phyloP scores from a whole-genome alignment of 2,329 filamentous ascomycete genomes.

The Celoporthe dispersa region DNA sequence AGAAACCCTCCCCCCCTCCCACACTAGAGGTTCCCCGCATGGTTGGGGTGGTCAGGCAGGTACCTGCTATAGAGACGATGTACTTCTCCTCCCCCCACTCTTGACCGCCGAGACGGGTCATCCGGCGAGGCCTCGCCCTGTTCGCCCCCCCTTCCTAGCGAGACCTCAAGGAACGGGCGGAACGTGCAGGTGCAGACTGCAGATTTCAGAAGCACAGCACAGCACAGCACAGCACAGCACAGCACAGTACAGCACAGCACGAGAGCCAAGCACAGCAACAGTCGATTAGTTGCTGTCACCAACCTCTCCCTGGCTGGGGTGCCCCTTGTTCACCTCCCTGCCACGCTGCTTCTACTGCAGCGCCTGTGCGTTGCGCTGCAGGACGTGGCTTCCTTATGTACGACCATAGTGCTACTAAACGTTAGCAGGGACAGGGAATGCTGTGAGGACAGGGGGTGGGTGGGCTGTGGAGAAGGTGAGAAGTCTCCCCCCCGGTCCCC shows the following conservation, averaged over 20 bases:
- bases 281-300: too few species aligned
- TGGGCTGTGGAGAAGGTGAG: constrained; percentile 15
- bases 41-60: background rate
- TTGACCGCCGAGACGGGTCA: constrained; percentile 29
- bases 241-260: too few species aligned
- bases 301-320: background rate
- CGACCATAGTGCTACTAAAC: background rate
- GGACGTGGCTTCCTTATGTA: constrained; percentile 13
- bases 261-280: background rate
- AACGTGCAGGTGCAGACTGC: constrained; percentile 2
- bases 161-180: constrained; percentile 9
- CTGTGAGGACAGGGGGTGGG: background rate
- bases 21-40: constrained; percentile 4
- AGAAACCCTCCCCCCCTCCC: background rate
- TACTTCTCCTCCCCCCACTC: constrained; percentile 28
- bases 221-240: background rate
- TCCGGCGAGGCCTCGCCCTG: constrained; percentile 13
- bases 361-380: constrained; percentile 10
- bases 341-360: background rate
- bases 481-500: background rate
- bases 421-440: background rate
- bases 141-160: background rate
- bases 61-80: background rate
- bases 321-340: background rate
- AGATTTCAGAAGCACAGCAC: background rate